These are phyloP conservation scores for Arthroderma sp. DNA, from an alignment of 2,329 filamentous ascomycete species.

Conservation along the genomic window DNA sequence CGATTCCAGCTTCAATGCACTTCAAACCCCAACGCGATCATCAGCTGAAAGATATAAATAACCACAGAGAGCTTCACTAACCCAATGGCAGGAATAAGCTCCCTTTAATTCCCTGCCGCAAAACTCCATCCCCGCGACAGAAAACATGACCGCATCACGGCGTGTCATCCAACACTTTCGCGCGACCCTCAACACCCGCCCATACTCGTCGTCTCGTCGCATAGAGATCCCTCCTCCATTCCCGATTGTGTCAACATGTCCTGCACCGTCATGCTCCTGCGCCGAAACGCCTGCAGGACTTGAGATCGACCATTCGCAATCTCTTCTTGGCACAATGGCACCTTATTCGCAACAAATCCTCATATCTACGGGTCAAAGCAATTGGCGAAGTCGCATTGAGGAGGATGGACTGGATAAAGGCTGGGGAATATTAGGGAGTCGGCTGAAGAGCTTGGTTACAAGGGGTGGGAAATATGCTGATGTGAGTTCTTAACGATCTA, in stretches of 20 bases:
- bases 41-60: too few species aligned
- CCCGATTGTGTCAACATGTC: conserved; percentile 47
- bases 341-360: conserved; percentile 71
- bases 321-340: conserved; percentile 63
- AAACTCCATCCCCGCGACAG: too few species aligned
- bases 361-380: conserved; percentile 63
- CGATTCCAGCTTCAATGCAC: too few species aligned
- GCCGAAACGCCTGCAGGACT: conserved; percentile 55
- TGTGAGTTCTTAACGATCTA: conserved; percentile 34
- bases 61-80: too few species aligned
- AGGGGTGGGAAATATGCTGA: conserved; percentile 53
- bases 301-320: conserved; percentile 58
- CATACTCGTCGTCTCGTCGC: conserved; percentile 11
- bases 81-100: too few species aligned
- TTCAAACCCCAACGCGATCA: too few species aligned
- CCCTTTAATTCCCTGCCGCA: too few species aligned
- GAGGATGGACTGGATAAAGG: conserved; percentile 49
- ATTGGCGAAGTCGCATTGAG: conserved; percentile 78
- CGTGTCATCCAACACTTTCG: conserved; percentile 8
- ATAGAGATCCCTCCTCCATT: conserved; percentile 30
- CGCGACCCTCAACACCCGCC: neutral
- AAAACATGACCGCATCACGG: conserved; percentile 9
- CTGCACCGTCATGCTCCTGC: conserved; percentile 63
- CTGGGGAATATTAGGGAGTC: conserved; percentile 42
- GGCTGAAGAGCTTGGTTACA: conserved; percentile 55